Evolutionary conservation across 495 filamentous ascomycete genomes (phyloP).

Genomic region (Physcia stellaris): DNA sequence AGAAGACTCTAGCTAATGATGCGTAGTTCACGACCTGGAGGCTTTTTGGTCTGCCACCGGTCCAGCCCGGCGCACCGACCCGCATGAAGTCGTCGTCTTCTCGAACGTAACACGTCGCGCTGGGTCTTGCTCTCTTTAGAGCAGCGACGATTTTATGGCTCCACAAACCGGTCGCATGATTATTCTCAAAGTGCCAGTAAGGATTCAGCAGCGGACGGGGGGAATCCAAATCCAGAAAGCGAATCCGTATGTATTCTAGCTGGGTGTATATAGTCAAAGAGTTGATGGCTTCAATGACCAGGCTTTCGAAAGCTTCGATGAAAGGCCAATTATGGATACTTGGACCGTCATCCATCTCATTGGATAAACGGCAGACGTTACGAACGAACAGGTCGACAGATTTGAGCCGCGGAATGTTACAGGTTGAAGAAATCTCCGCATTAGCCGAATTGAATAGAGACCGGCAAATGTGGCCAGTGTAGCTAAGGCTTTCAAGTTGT

Average conservation of each 20-base stretch:
- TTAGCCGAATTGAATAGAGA: constrained; percentile 39
- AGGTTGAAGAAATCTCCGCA: constrained; percentile 1
- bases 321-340: constrained; percentile 56
- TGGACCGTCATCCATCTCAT: constrained; percentile 40
- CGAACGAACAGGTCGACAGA: constrained; percentile 56
- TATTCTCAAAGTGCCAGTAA: constrained; percentile 44
- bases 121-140: constrained; percentile 37
- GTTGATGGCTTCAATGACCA: constrained; percentile 46
- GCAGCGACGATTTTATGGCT: constrained; percentile 47
- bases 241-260: constrained; percentile 48
- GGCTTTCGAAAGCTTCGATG: constrained; percentile 48
- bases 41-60: constrained; percentile 1
- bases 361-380: constrained; percentile 44
- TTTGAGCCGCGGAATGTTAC: constrained; percentile 31
- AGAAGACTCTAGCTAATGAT: no score
- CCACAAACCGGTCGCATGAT: constrained; percentile 52
- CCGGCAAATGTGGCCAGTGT: constrained; percentile 50
- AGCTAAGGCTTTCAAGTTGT: constrained; percentile 47
- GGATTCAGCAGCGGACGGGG: constrained; percentile 43
- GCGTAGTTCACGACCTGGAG: background rate
- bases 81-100: constrained; percentile 50
- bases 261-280: constrained; percentile 37
- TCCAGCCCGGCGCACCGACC: constrained; percentile 11
- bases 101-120: constrained; percentile 48
- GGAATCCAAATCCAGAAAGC: constrained; percentile 57